Percentiles rank a stretch among this genome's conserved stretches.
These are phyloP conservation scores for Scheffersomyces ergatensis DNA, from an alignment of 805 yeast genomes.

Conservation along the genomic window DNA sequence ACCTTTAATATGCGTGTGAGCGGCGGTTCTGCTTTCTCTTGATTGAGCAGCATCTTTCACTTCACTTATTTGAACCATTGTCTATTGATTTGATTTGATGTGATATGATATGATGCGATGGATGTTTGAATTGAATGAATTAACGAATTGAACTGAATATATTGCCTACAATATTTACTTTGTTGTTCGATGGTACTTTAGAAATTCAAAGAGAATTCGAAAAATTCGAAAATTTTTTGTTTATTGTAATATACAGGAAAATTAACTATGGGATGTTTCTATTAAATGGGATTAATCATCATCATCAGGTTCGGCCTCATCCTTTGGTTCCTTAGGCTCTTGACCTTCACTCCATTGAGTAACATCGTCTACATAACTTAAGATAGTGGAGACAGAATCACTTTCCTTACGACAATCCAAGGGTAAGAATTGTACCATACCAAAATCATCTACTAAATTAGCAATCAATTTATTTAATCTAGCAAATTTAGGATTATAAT, in stretches of 20 bases:
- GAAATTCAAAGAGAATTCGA: too few species aligned
- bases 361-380: conserved; percentile 91
- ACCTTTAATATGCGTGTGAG: conserved; percentile 96
- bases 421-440: conserved; percentile 97
- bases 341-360: conserved; percentile 97
- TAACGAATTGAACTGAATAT: too few species aligned
- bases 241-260: not conserved
- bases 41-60: conserved; percentile 52
- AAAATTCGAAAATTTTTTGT: conserved; percentile 1
- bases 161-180: too few species aligned
- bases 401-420: conserved; percentile 68
- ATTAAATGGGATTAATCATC: conserved; percentile 13
- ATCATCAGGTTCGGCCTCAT: conserved; percentile 62
- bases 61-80: conserved; percentile 77
- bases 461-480: conserved; percentile 81
- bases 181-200: too few species aligned
- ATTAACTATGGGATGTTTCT: not conserved
- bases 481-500: conserved; percentile 57
- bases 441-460: conserved; percentile 90
- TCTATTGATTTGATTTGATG: too few species aligned
- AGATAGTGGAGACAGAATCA: conserved; percentile 73
- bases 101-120: too few species aligned
- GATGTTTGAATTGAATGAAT: too few species aligned
- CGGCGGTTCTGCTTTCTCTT: conserved; percentile 76
- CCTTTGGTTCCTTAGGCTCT: conserved; percentile 95